Base-by-base conservation (phyloP, 768 basidiomycete genomes). In the Rossbeevera mucosa region DNA sequence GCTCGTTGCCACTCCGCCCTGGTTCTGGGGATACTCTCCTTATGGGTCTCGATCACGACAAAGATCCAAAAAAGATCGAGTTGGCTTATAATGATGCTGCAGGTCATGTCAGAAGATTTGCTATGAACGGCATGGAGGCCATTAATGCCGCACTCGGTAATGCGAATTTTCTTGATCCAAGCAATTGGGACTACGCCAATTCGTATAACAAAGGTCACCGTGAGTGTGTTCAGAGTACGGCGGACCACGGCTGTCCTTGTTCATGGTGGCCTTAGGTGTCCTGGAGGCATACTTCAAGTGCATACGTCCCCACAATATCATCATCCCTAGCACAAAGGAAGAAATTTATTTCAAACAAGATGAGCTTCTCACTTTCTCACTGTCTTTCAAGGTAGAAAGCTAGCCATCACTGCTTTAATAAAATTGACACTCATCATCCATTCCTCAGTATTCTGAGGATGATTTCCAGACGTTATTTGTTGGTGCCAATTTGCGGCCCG, bases 221-320 rank as follows among this genome's bases (percentile, higher is more conserved):
- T 79, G 46, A 58, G 78, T 68, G 7, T 43, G 8, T 33, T 44
- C 22, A 43, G 45, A 47, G 40, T 54, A 44, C 18, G 2, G 29
- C 24, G 28, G 22, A 5, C 7, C 14, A 30, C 42, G 14, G 7
- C 9, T 41, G n/a, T 30, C n/a, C 20, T 26, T 41, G 18, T 46
- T 58, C 9, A 56, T 30, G 33, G 47, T 13, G 42, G 20, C 44
- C 29, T 59, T 59, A 91, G 88, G 90, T 51, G 79, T 80, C 30
- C 93, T 95, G 55, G 87, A 94, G 67, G 90, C 91, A 0, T 94
- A 82, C 68, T 90, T 84, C 69, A 80, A 78, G 60, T 89, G 90
- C 3, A 80, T 78, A 48, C 72, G 67, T 24, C 60, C 75, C 2
- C 90, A 93, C 52, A 73, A 71, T 2, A 61, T 96, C 26, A 57